Evolutionary conservation across 164 flowering plant species (phyloP).

Genomic region (Stephania yunnanensis): DNA sequence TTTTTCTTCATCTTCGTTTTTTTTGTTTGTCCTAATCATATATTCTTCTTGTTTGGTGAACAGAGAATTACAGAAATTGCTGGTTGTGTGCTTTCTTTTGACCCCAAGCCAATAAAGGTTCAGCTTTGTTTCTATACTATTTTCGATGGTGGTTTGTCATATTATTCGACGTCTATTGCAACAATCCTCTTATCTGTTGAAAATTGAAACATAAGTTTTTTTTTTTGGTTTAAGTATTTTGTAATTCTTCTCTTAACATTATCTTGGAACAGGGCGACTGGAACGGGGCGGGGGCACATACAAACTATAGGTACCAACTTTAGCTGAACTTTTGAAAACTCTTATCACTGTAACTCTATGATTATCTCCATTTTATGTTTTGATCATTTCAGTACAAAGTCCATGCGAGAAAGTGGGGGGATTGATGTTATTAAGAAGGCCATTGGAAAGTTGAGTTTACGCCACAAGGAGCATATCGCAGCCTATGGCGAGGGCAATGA

Average conservation of each 20-base stretch:
- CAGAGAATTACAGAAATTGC: conserved; percentile 94
- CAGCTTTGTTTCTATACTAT: not conserved
- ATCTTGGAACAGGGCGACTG: conserved; percentile 63
- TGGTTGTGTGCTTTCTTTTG: conserved; percentile 78
- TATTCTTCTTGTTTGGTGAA: not conserved
- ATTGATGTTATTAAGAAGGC: conserved; percentile 73
- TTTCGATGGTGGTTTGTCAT: no score
- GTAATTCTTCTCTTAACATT: not conserved
- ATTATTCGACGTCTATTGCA: not conserved
- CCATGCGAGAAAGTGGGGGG: conserved; percentile 84
- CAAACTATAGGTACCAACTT: conserved; percentile 67
- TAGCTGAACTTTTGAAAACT: not conserved
- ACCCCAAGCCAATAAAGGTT: conserved; percentile 86
- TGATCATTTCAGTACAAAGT: conserved; percentile 50
- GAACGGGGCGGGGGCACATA: conserved; percentile 97
- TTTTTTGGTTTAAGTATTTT: not conserved
- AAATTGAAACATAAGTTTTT: not conserved
- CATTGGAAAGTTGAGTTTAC: conserved; percentile 60
- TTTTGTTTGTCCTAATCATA: not conserved
- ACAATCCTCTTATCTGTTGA: not conserved
- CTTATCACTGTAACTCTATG: not conserved
- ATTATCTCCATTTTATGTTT: not conserved
- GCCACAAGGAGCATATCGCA: conserved; percentile 89
- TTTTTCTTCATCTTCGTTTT: not conserved
- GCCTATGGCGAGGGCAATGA: conserved; percentile 54